A percentile compares a stretch with the other conserved stretches of the same genome.
phyloP scores from a whole-genome alignment of 305 asterid genomes.

The Coffea humblotiana region DNA sequence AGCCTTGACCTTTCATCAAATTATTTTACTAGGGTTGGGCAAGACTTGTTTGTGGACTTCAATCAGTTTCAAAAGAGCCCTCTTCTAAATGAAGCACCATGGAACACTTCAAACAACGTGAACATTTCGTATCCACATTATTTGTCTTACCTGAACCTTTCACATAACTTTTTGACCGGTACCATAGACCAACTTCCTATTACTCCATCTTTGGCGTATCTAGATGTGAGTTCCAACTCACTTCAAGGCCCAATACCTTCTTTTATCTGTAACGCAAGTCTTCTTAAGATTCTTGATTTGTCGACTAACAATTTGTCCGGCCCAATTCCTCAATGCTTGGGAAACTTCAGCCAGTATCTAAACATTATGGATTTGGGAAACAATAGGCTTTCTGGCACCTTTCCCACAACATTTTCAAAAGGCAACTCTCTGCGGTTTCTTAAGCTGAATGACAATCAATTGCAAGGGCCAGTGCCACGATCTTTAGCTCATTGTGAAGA shows the following conservation, averaged over 20 bases:
- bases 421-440: constrained; percentile 23
- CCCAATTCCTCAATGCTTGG: constrained; percentile 1
- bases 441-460: constrained; percentile 27
- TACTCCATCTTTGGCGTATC: neutral
- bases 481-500: constrained; percentile 33
- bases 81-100: too few species aligned
- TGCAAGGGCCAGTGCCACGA: constrained; percentile 34
- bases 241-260: neutral
- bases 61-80: too few species aligned
- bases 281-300: constrained; percentile 14
- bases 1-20: neutral
- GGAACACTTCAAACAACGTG: neutral
- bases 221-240: neutral
- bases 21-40: neutral
- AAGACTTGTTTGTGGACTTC: too few species aligned
- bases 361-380: too few species aligned
- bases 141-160: neutral
- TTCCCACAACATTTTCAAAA: constrained; percentile 13
- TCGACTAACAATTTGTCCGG: neutral
- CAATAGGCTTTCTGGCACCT: too few species aligned
- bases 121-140: neutral
- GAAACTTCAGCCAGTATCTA: neutral
- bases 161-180: too few species aligned
- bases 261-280: neutral
- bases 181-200: neutral